Base-by-base conservation (phyloP, 805 yeast genomes). In the Saccharomyces paradoxus region DNA sequence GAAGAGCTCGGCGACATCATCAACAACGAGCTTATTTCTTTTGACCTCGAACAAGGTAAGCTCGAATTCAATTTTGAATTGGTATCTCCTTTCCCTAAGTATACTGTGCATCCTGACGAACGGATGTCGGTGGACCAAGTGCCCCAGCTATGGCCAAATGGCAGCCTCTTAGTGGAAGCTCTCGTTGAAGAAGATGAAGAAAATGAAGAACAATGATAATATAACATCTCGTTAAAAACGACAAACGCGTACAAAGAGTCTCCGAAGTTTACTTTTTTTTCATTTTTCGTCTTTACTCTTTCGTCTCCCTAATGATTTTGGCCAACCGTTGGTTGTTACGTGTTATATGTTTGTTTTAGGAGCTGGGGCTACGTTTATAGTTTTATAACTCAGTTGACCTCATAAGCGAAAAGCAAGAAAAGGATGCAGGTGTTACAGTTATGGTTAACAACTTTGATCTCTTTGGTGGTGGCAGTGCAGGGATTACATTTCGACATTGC, bases 61-160 rank as follows among this genome's bases (percentile, higher is more conserved):
- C 44, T 79, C 56, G 60, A 67, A 2, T 82, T 77, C 58, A 66
- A 67, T n/a, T 87, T 87, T 66, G 79, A 77, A 53, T 69, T 87
- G 32, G 76, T 77, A 2, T 79, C 86, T 2, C 83, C 89, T 1
- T 78, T 83, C 66, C 90, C 90, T 3, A 77, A 88, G 57, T 74
- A 67, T 49, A 68, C 71, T n/a, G 66, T 87, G 14, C 74, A 71
- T 3, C 55, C 62, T 4, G 71, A 71, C 30, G 55, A 63, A 13
- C 61, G 64, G 0, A 52, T 56, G 21, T 27, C 52, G 2, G 66
- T 86, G 5, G 64, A 62, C 30, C 78, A 80, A 31, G 75, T 74
- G 41, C 60, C 70, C 1, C 72, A 77, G 41, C 64, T 86, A n/a
- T 83, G 80, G 79, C 94, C 94, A n/a, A 84, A 77, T 61, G 90